phyloP scores from a whole-genome alignment of 805 yeast species.

The Middelhovenomyces tepae region DNA sequence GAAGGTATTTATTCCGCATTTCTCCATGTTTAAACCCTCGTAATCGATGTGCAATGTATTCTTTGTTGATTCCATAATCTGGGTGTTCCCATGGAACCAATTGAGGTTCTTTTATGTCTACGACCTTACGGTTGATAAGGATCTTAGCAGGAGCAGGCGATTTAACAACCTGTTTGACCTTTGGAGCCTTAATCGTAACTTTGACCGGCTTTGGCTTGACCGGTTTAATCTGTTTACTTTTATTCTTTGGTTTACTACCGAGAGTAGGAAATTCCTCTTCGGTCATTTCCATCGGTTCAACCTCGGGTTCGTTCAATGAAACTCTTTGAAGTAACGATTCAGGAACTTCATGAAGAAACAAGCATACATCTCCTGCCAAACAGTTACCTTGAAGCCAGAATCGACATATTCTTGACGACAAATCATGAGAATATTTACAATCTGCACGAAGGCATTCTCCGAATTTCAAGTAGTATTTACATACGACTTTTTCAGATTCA shows the following conservation, averaged over 20 bases:
- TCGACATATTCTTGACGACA: constrained; percentile 34
- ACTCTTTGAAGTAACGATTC: constrained; percentile 14
- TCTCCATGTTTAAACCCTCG: constrained; percentile 22
- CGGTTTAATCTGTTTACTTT: neutral
- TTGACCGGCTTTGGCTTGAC: constrained; percentile 1
- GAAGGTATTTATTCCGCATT: constrained; percentile 26
- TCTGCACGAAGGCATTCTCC: constrained; percentile 38
- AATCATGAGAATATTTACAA: constrained; percentile 39
- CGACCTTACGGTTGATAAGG: constrained; percentile 1
- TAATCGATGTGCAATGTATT: constrained; percentile 21
- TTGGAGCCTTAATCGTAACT: constrained; percentile 4
- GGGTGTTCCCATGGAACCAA: constrained; percentile 26
- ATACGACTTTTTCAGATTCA: constrained; percentile 25
- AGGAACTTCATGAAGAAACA: constrained; percentile 34
- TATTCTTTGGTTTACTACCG: constrained; percentile 7
- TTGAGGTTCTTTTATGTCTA: constrained; percentile 8
- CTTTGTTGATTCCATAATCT: constrained; percentile 17
- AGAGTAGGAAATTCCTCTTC: constrained; percentile 20
- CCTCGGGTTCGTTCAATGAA: constrained; percentile 3
- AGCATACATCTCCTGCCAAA: constrained; percentile 34
- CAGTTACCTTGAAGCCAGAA: constrained; percentile 41
- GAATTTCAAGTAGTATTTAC: constrained; percentile 33
- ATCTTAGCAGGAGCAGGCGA: neutral
- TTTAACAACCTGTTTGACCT: constrained; percentile 6
- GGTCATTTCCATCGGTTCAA: constrained; percentile 12